These are phyloP conservation scores for Calophaca sinica DNA, from an alignment of 306 rosid species.

Conservation along the genomic window DNA sequence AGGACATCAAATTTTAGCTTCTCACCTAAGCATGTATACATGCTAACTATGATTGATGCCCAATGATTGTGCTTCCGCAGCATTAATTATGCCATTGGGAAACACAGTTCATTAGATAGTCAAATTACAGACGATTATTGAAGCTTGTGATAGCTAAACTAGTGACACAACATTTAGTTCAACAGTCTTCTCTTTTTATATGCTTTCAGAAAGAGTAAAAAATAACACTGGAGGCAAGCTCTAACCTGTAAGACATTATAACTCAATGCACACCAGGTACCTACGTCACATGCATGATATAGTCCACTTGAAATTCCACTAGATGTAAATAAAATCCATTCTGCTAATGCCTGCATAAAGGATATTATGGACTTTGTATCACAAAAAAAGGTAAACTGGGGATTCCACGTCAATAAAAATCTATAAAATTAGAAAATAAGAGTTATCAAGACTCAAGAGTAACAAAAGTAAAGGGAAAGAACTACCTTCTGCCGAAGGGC, in stretches of 20 bases:
- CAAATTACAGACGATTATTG: slow-evolving; percentile 1
- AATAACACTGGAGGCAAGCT: slow-evolving; percentile 21
- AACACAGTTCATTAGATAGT: not conserved
- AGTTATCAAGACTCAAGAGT: not conserved
- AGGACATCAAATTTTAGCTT: not conserved
- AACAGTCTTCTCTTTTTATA: slow-evolving; percentile 1
- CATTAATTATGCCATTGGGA: not conserved
- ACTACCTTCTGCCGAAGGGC: slow-evolving; percentile 86
- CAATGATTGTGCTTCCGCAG: not conserved
- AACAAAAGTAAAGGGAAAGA: slow-evolving; percentile 31
- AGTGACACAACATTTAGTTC: slow-evolving; percentile 18
- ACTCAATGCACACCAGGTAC: slow-evolving; percentile 86
- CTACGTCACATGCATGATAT: slow-evolving; percentile 98
- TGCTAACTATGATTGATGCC: not conserved
- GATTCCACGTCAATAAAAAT: slow-evolving; percentile 33
- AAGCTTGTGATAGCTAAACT: slow-evolving; percentile 18
- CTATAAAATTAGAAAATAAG: not conserved
- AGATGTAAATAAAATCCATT: slow-evolving; percentile 84
- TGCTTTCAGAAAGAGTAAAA: not conserved
- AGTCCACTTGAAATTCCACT: slow-evolving; percentile 92
- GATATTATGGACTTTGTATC: slow-evolving; percentile 25
- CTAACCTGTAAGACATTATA: slow-evolving; percentile 80
- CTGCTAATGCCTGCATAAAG: slow-evolving; percentile 81
- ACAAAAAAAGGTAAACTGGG: not conserved
- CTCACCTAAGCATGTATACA: not conserved